Evolutionary conservation across 176 grass and related monocot genomes (phyloP), one percentile per base, ranked within the genome.

Genomic region (Eleusine coracana): DNA sequence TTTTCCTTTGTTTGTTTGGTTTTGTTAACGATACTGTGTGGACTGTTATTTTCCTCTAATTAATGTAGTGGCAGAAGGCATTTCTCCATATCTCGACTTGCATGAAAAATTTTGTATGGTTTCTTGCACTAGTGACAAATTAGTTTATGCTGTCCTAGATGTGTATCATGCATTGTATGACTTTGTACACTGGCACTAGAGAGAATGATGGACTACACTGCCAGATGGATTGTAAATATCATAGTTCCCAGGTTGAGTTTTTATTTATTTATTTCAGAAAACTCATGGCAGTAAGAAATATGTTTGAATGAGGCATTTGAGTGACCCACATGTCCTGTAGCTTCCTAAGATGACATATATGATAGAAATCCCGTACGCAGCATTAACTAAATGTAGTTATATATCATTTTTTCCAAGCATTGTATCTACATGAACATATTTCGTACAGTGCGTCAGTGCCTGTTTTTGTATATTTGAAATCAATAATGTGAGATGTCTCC

Each of bases 121-220:
- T 75, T 18, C 64, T 48, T 60, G 27, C 29, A 38, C 18, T 48
- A 46, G 67, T 70, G 38, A 4, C 10, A 17, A 44, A 44, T 70
- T 68, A 42, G 38, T 44, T 70, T 44, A 44, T 1, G 18, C 7
- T 70, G 7, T 70, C 14, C 31, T 66, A 78, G 70, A 14, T 54
- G 38, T 78, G 63, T 66, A 58, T 13, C 21, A 15, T 50, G 39
- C 7, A 34, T 7, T 41, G 14, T 7, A 7, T 60, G 40, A 50
- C 59, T 58, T 63, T 79, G 7, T 65, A 44, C 10, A 29, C 5
- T 66, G 27, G 23, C 6, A 54, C 7, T 52, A n/a, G 59, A 66
- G 64, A 28, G 40, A 79, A 86, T 81, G 70, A 3, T 68, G 62
- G 27, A 69, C 5, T 76, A 51, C 42, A 79, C 40, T 75, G 2